Evolutionary conservation across 768 basidiomycete genomes (phyloP).

Genomic region (Daedalea quercina): DNA sequence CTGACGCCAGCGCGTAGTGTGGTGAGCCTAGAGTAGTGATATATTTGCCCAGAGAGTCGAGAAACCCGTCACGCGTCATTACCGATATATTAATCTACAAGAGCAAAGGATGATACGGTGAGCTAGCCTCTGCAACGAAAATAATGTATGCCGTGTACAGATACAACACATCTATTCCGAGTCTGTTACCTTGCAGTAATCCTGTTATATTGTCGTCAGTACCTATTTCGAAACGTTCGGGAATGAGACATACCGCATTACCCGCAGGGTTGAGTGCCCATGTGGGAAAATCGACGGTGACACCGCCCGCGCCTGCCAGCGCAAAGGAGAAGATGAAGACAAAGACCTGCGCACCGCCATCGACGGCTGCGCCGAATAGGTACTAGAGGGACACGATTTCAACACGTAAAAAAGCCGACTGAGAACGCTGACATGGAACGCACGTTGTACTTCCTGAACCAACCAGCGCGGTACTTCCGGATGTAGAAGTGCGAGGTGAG

Average conservation of each 20-base stretch:
- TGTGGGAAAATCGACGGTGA: conserved; percentile 1
- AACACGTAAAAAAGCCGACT: neutral
- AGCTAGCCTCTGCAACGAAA: too few species aligned
- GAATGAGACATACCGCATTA: conserved; percentile 1
- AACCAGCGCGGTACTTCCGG: conserved; percentile 3
- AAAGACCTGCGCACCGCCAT: conserved; percentile 4
- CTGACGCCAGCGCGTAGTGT: too few species aligned
- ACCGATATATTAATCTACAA: too few species aligned
- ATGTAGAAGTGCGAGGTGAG: conserved; percentile 6
- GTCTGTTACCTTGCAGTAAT: conserved; percentile 3
- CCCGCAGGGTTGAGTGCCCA: conserved; percentile 4
- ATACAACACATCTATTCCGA: neutral
- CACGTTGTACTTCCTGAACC: conserved; percentile 8
- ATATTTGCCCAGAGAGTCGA: too few species aligned
- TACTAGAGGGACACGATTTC: neutral
- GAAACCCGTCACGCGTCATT: too few species aligned
- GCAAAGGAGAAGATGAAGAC: conserved; percentile 7
- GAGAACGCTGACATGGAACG: neutral
- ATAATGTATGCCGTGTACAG: too few species aligned
- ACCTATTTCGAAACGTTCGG: neutral
- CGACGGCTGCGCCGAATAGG: conserved; percentile 4
- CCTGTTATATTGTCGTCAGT: neutral
- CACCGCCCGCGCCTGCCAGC: conserved; percentile 2
- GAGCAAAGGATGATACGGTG: too few species aligned
- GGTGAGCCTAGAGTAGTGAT: too few species aligned